A percentile compares a stretch with the other conserved stretches of the same genome.
phyloP scores from a whole-genome alignment of 1,284 basidiomycete species.

The Fistulina hepatica region DNA sequence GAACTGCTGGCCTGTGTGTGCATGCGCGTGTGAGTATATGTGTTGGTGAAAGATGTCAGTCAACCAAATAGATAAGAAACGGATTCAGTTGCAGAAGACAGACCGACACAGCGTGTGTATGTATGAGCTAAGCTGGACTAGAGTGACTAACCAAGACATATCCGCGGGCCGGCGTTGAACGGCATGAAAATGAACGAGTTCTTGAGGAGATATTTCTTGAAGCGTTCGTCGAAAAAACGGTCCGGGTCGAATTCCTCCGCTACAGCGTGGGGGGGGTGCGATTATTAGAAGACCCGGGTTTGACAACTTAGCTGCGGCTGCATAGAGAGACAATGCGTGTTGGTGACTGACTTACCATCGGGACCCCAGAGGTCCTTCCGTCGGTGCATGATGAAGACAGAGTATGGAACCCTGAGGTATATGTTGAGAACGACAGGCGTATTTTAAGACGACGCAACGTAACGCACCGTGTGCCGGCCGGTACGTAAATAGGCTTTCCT shows the following conservation, averaged over 20 bases:
- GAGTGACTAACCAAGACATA: constrained; percentile 20
- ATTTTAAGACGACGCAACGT: background rate
- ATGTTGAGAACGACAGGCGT: background rate
- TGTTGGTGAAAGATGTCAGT: background rate
- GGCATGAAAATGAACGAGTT: constrained; percentile 20
- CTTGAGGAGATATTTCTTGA: constrained; percentile 16
- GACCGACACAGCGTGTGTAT: too few species aligned
- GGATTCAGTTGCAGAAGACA: constrained; percentile 10
- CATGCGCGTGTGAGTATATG: constrained; percentile 21
- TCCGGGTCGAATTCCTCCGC: constrained; percentile 19
- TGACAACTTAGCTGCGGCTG: background rate
- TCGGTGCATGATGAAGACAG: constrained; percentile 25
- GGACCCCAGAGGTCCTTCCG: constrained; percentile 27
- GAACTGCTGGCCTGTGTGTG: constrained; percentile 25
- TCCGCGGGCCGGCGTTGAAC: constrained; percentile 20
- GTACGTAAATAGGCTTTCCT: constrained; percentile 24
- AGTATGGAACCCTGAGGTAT: constrained; percentile 16
- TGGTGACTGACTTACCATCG: constrained; percentile 15
- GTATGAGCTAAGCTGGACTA: too few species aligned
- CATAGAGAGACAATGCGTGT: background rate
- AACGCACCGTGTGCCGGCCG: constrained; percentile 21
- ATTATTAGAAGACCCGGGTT: background rate
- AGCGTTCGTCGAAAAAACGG: constrained; percentile 18
- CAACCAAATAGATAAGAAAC: background rate
- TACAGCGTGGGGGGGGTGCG: too few species aligned